Conservation (phyloP, 2,329 filamentous ascomycete genomes). For the Colletotrichum brevisporum region DNA sequence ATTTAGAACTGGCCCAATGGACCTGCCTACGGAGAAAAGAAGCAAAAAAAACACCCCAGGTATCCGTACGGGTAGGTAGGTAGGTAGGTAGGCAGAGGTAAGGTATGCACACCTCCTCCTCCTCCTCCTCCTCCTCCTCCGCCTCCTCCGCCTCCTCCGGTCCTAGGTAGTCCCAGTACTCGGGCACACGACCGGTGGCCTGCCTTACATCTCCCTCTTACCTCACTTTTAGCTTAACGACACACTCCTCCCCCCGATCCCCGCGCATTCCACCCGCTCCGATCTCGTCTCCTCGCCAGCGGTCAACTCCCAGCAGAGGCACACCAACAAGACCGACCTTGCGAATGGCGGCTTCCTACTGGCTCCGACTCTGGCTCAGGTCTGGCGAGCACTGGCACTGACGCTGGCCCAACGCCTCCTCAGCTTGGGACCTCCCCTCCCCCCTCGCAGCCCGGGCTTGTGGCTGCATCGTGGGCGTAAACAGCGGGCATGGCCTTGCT, state of each 20-base stretch:
- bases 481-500: constrained; percentile 7
- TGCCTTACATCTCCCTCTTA: no score
- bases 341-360: neutral
- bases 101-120: no score
- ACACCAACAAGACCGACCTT: no score
- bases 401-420: constrained; percentile 11
- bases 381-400: neutral
- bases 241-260: constrained; percentile 21
- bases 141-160: no score
- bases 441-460: constrained; percentile 15
- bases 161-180: no score
- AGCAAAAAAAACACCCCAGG: neutral
- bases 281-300: constrained; percentile 33
- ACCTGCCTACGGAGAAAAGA: neutral
- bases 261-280: constrained; percentile 40
- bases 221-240: no score
- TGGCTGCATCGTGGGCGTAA: constrained; percentile 31
- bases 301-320: neutral
- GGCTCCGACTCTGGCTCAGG: neutral
- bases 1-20: neutral
- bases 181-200: no score
- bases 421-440: neutral
- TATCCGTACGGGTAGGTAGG: no score
- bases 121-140: no score
- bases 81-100: no score